Evolutionary conservation across 257 asterid species (phyloP), one percentile per base, ranked within the genome.

Genomic region (Jasminum sambac): DNA sequence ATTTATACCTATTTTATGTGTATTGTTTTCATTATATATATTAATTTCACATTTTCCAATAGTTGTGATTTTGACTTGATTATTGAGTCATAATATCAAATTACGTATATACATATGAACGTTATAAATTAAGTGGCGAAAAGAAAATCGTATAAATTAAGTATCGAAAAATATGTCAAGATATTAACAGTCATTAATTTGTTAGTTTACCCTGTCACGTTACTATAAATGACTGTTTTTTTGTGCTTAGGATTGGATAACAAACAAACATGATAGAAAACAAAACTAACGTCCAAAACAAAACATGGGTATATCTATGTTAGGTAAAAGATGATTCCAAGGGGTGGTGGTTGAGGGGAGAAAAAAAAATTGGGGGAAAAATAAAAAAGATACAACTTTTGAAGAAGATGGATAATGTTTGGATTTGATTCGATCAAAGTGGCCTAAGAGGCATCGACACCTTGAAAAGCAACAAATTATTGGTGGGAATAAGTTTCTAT

Each of bases 401-500:
- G 16, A 19, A 52, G 17, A 46, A 52, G 16, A 34, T 30, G 17
- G 48, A 46, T 48, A 60, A 58, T 7, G 55, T 23, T 70, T 16
- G 74, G 73, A 57, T 57, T 55, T 69, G 55, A 23, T 55, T 17
- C 14, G 23, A 34, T 10, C 41, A 24, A 17, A 34, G 19, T 41
- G 68, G 68, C 41, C 57, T 16, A 2, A 3, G 6, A 41, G 30
- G 44, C 34, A 0, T 59, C 14, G 60, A 60, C 60, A 30, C n/a
- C 40, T 16, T 61, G 44, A 30, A 38, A 70, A 25, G 59, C 66
- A 57, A 21, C 43, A 69, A 60, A 59, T 60, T 40, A 59, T 59
- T 70, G 69, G 69, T 44, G 69, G 69, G 69, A 41, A 8, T 30
- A 71, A 30, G 12, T 12, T 11, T 71, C 14, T 5, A n/a, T 43